A percentile compares a stretch with the other conserved stretches of the same genome.
Evolutionary conservation across 179 eudicot species (phyloP).

Genomic region (Amaranthus tricolor): DNA sequence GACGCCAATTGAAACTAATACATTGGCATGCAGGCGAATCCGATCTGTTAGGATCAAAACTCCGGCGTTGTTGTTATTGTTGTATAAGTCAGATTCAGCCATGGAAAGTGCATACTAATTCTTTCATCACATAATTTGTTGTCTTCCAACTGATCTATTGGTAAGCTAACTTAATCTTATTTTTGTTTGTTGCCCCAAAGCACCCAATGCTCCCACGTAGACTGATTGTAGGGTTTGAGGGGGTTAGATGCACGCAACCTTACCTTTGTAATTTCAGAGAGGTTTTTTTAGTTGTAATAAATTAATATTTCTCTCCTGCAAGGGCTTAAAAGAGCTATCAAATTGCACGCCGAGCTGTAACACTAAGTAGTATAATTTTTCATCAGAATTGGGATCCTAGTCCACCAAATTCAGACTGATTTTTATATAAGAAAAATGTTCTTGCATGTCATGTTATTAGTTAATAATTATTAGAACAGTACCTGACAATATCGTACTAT

Average conservation of each 20-base stretch:
- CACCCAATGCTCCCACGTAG: no score
- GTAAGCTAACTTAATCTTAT: background rate
- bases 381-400: background rate
- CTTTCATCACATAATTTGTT: background rate
- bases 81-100: no score
- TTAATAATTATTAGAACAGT: conserved; percentile 10
- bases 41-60: no score
- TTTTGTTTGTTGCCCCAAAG: no score
- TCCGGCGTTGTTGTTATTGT: no score
- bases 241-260: no score
- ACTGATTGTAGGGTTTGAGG: no score
- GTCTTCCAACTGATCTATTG: background rate
- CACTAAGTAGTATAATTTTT: background rate
- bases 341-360: background rate
- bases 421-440: background rate
- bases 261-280: background rate
- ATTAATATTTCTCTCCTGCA: background rate
- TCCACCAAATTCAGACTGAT: background rate
- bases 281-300: background rate
- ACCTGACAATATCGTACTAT: conserved; percentile 90
- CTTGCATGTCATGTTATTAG: background rate
- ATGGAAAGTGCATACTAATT: background rate
- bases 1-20: no score
- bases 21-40: no score
- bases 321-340: background rate